phyloP scores from a whole-genome alignment of 208 protist species.

The Angomonas ambiguus region DNA sequence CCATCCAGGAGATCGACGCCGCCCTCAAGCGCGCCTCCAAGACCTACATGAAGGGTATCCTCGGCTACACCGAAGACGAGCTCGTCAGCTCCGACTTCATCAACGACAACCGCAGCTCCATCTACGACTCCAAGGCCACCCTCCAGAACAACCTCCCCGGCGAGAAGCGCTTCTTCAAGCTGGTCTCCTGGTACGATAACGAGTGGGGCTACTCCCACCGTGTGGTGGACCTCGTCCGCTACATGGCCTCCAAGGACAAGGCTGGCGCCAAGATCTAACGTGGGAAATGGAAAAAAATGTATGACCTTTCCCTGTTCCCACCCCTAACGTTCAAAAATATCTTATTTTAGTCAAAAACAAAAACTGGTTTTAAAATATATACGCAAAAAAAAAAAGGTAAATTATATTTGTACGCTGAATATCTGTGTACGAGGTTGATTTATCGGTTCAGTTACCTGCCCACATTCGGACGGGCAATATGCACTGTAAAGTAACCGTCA shows the following conservation, averaged over 20 bases:
- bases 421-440: too few relatives aligned
- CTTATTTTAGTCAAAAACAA: too few relatives aligned
- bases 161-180: conserved; percentile 96
- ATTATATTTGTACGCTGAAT: conserved; percentile 12
- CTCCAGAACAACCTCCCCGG: conserved; percentile 91
- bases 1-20: conserved; percentile 96
- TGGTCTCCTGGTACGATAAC: conserved; percentile 99
- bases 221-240: conserved; percentile 95
- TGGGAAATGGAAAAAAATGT: neutral
- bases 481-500: too few relatives aligned
- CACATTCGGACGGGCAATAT: too few relatives aligned
- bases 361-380: conserved; percentile 19
- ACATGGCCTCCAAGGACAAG: conserved; percentile 67
- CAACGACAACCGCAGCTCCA: conserved; percentile 91
- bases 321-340: conserved; percentile 9
- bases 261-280: conserved; percentile 49
- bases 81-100: conserved; percentile 99
- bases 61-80: conserved; percentile 98
- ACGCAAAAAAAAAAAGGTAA: conserved; percentile 21
- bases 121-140: conserved; percentile 98
- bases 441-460: too few relatives aligned
- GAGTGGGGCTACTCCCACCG: conserved; percentile 99
- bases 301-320: neutral
- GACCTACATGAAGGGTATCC: conserved; percentile 93
- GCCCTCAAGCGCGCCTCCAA: conserved; percentile 91